Base-by-base conservation (phyloP, 352 stramenopile genomes). In the Phytophthora ohioensis region DNA sequence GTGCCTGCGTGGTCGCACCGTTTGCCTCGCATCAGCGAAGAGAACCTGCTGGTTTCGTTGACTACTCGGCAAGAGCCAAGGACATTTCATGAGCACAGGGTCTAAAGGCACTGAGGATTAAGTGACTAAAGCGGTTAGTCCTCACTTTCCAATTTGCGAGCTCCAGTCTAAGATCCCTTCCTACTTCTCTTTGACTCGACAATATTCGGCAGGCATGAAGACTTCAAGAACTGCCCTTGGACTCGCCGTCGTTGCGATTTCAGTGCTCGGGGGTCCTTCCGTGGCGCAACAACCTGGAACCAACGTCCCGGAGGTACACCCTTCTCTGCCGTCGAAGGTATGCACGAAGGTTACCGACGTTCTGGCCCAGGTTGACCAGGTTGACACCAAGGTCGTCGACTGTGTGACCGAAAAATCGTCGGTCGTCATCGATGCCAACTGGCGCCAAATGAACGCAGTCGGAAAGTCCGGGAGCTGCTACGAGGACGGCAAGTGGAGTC, bases 391-490 rank as follows among this genome's bases (percentile, higher is more conserved):
- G 35, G 62, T 64, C 15, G 66, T 66, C 17, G 69, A 78, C 2
- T 90, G 82, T 39, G 63, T 71, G 9, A 68, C 65, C 30, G 70
- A 80, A 27, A 43, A 66, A 15, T 87, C 77, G 21, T 85, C 79
- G 30, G 64, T 90, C 60, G 82, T 90, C 47, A 71, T 90, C 10
- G 82, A 90, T 49, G 78, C 80, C 36, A 87, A 88, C 63, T 85
- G 82, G 78, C 80, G 82, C 55, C 76, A 71, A 71, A 68, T 85
- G 45, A 81, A 84, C 71, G 75, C 79, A 10, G 71, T 82, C 31
- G 71, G 60, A 43, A 80, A 69, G 46, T 78, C 72, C 51, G 73
- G 56, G 11, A 81, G 78, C 57, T 88, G 80, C 71, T 84, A 84
- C 76, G 78, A 53, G 0, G 79, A 75, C 39, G 76, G 75, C 58